Conservation (phyloP, 2,329 filamentous ascomycete species). For the Biscogniauxia marginata region DNA sequence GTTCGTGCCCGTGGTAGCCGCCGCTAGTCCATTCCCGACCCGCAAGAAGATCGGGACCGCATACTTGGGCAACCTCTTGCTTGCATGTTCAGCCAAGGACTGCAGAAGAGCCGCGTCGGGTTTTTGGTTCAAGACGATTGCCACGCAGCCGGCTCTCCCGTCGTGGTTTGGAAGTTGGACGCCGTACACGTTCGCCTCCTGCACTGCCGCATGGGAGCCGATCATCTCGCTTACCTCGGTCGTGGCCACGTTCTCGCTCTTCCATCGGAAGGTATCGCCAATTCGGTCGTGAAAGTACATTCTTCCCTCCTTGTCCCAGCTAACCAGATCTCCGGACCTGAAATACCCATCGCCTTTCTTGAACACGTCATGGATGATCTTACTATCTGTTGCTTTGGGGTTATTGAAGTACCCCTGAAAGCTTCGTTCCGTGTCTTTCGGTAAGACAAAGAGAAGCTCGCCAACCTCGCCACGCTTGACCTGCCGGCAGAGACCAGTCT, state of each 20-base stretch:
- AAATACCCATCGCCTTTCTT: slow-evolving; percentile 77
- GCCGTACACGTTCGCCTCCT: slow-evolving; percentile 85
- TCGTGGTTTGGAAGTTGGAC: slow-evolving; percentile 78
- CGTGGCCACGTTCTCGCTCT: slow-evolving; percentile 81
- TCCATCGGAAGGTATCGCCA: slow-evolving; percentile 77
- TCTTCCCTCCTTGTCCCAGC: slow-evolving; percentile 67
- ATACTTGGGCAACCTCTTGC: slow-evolving; percentile 63
- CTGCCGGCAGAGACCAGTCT: slow-evolving; percentile 65
- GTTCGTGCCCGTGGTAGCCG: slow-evolving; percentile 76
- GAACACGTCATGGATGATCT: slow-evolving; percentile 73
- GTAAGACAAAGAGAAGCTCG: slow-evolving; percentile 72
- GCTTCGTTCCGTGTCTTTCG: slow-evolving; percentile 59
- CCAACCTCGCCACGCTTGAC: slow-evolving; percentile 63
- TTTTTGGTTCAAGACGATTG: slow-evolving; percentile 56
- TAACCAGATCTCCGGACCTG: slow-evolving; percentile 77
- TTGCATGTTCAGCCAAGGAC: slow-evolving; percentile 61
- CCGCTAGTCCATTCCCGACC: slow-evolving; percentile 53
- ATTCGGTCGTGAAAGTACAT: slow-evolving; percentile 81
- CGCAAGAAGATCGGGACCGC: slow-evolving; percentile 78
- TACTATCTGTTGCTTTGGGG: slow-evolving; percentile 65
- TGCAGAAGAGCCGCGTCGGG: slow-evolving; percentile 46
- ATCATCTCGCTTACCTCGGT: slow-evolving; percentile 77
- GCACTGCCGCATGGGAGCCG: slow-evolving; percentile 62
- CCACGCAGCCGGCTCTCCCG: slow-evolving; percentile 79
- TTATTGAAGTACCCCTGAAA: slow-evolving; percentile 87